Base-by-base conservation (phyloP, 257 asterid species). In the Solanum neorickii region DNA sequence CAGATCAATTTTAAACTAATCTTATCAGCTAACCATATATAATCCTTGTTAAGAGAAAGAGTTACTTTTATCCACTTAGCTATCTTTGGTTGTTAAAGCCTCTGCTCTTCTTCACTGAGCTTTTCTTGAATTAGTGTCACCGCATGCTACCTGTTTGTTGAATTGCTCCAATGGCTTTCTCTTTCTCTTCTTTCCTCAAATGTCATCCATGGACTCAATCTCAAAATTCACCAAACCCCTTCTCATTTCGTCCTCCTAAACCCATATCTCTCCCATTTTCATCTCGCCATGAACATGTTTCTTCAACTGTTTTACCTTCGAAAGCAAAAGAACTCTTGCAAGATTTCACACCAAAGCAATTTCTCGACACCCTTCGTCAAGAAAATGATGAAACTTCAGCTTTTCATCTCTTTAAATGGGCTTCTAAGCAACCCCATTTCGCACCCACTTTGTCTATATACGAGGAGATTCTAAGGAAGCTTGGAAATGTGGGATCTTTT, bases 351-450 rank as follows among this genome's bases (percentile, higher is more conserved):
- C 62, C 95, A 7, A 90, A 91, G 86, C 96, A 94, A 46, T 95
- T 96, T 60, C 88, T 95, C 9, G 97, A 95, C 70, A 88, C 90
- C 56, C 93, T 96, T 68, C 95, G 98, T 27, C 78, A 83, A 23
- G 94, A 94, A 84, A 89, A 90, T 31, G 94, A 97, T 27, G 99
- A 92, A 83, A 83, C 87, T 9, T 89, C 94, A 14, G 98, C 97
- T 66, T 93, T 95, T 33, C 87, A 86, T 5, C 93, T 97, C 69
- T 94, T 94, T 80, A 88, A 90, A 44, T 94, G 97, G 98, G 99
- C 98, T 16, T 86, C 92, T 21, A 91, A 90, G 91, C 98, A 94
- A 92, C 95, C 98, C 16, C 92, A 92, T 88, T 95, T 95, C 84
- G 84, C 86, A 12, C 98, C 97, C 83, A 83, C 92, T 37, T 83